Percentiles rank a stretch among this genome's conserved stretches.
phyloP scores from a whole-genome alignment of 352 stramenopile species.

The Pythium dissotocum region DNA sequence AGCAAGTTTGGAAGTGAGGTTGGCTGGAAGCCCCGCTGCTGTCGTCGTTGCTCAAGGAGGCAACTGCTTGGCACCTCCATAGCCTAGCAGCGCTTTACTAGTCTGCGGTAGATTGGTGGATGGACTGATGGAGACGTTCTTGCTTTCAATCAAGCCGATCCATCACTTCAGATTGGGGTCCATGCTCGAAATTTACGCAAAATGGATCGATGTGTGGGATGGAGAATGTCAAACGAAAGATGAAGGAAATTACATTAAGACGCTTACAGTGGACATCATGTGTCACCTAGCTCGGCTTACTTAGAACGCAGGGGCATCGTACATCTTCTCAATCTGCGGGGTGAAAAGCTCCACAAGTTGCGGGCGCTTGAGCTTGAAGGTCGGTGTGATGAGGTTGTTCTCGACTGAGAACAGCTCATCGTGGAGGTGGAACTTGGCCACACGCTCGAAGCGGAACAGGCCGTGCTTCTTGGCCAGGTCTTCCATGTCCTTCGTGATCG shows the following conservation, averaged over 20 bases:
- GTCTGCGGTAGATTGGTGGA: not conserved
- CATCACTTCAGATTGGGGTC: not conserved
- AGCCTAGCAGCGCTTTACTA: not conserved
- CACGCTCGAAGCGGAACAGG: constrained; percentile 92
- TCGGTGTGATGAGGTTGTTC: constrained; percentile 94
- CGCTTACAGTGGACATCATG: not conserved
- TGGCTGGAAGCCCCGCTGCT: not conserved
- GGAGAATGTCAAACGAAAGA: not conserved
- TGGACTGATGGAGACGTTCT: not conserved
- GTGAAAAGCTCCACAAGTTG: constrained; percentile 87
- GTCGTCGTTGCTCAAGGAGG: no score
- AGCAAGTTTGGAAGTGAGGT: not conserved
- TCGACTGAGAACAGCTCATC: constrained; percentile 87
- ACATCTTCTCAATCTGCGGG: constrained; percentile 83
- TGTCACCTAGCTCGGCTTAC: not conserved
- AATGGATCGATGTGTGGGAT: not conserved
- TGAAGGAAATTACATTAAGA: not conserved
- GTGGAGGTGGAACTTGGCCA: constrained; percentile 88
- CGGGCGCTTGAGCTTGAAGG: constrained; percentile 95
- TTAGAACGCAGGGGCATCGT: constrained; percentile 34
- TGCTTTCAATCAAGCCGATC: not conserved
- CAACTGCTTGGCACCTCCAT: no score
- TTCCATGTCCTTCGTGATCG: constrained; percentile 81
- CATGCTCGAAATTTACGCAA: not conserved
- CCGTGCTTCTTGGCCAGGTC: constrained; percentile 56